Evolutionary conservation across 768 basidiomycete species (phyloP).

Genomic region (Trametes elegans): DNA sequence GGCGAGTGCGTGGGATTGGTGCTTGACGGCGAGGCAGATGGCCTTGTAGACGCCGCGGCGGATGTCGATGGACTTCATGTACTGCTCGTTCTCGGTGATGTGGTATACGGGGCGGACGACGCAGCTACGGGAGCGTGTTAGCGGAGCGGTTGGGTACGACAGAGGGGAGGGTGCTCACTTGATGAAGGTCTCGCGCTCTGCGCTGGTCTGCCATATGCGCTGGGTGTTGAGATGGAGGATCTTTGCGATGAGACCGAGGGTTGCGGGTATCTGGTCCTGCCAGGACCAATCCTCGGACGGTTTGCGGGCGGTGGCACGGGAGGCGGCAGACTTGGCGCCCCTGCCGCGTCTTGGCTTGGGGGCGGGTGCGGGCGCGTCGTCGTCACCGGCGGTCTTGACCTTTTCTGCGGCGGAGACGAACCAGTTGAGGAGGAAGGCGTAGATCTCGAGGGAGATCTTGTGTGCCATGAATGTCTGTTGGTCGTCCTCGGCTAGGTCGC

Average conservation of each 20-base stretch:
- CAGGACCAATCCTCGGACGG: slow-evolving; percentile 61
- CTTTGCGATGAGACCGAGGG: slow-evolving; percentile 69
- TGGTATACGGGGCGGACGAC: slow-evolving; percentile 87
- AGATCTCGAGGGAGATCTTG: slow-evolving; percentile 81
- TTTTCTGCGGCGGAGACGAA: slow-evolving; percentile 82
- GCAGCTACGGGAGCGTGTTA: slow-evolving; percentile 50
- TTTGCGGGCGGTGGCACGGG: slow-evolving; percentile 41
- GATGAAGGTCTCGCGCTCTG: slow-evolving; percentile 84
- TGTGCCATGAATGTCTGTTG: slow-evolving; percentile 60
- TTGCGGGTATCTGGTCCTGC: slow-evolving; percentile 70
- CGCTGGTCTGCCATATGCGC: slow-evolving; percentile 87
- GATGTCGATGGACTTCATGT: slow-evolving; percentile 80
- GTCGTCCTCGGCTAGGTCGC: slow-evolving; percentile 69
- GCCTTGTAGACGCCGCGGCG: slow-evolving; percentile 79
- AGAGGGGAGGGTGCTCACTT: slow-evolving; percentile 47
- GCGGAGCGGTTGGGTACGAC: background rate
- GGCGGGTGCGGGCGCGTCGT: slow-evolving; percentile 41
- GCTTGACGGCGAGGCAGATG: slow-evolving; percentile 89
- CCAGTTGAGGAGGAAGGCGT: slow-evolving; percentile 91
- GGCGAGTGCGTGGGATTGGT: slow-evolving; percentile 78
- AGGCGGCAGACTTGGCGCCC: slow-evolving; percentile 53
- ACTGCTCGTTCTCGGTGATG: slow-evolving; percentile 79
- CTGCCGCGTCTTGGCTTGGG: slow-evolving; percentile 54
- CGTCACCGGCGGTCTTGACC: slow-evolving; percentile 53
- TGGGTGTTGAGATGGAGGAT: slow-evolving; percentile 67